A percentile compares a stretch with the other conserved stretches of the same genome.
Conservation (phyloP, 192 early-diverging fungal genomes). For the Gonapodya sp. region DNA sequence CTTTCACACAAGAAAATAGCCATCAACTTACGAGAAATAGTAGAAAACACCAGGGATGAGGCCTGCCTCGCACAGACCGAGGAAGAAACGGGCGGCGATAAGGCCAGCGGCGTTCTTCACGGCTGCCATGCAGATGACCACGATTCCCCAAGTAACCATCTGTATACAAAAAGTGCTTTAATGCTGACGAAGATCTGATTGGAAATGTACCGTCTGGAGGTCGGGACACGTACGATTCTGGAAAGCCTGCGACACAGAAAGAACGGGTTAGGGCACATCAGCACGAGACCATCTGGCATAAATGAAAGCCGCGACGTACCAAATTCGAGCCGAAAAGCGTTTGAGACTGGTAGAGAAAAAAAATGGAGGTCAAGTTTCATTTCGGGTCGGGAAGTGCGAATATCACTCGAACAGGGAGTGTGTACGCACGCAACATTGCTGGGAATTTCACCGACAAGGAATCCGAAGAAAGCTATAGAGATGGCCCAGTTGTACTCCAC, state of each 20-base stretch:
- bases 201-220: too few relatives aligned
- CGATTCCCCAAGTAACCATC: slow-evolving; percentile 33
- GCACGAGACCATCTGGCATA: neutral
- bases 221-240: too few relatives aligned
- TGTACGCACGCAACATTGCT: slow-evolving; percentile 41
- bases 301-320: too few relatives aligned
- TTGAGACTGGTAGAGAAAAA: neutral
- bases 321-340: neutral
- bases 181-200: too few relatives aligned
- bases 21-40: slow-evolving; percentile 23
- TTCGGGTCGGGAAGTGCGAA: too few relatives aligned
- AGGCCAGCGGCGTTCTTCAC: slow-evolving; percentile 28
- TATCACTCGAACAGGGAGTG: too few relatives aligned
- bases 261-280: too few relatives aligned
- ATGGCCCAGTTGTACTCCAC: slow-evolving; percentile 7
- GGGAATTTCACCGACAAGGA: slow-evolving; percentile 62
- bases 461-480: neutral
- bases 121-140: slow-evolving; percentile 45
- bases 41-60: slow-evolving; percentile 48
- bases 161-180: too few relatives aligned
- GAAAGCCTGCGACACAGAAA: neutral
- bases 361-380: neutral
- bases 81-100: slow-evolving; percentile 43
- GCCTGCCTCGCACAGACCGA: slow-evolving; percentile 48
- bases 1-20: too few relatives aligned